Percentiles rank a stretch among this genome's conserved stretches.
Conservation (phyloP, 805 yeast genomes). For the Lipomyces orientalis region DNA sequence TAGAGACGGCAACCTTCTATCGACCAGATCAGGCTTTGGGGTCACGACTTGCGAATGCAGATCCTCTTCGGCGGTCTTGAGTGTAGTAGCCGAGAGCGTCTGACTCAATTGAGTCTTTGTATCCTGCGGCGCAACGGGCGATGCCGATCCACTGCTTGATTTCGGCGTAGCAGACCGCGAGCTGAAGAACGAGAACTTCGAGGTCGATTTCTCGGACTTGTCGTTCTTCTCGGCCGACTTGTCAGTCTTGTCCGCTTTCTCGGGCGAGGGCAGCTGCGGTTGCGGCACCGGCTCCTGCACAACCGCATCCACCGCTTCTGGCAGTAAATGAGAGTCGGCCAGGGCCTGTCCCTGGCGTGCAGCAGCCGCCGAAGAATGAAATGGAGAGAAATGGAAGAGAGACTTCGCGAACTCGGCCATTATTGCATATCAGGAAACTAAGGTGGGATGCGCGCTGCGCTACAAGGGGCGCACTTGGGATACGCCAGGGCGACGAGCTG, state of each 20-base stretch:
- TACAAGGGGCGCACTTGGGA: conserved; percentile 5
- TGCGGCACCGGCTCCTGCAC: conserved; percentile 12
- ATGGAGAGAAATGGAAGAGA: conserved; percentile 35
- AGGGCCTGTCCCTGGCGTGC: not conserved
- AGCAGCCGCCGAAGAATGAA: conserved; percentile 21
- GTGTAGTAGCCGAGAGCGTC: not conserved
- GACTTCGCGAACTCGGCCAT: conserved; percentile 39
- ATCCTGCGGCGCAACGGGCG: conserved; percentile 11
- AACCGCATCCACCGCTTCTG: not conserved
- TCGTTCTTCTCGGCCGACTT: not conserved
- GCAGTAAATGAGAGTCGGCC: not conserved
- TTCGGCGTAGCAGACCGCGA: conserved; percentile 24
- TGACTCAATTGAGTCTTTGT: not conserved
- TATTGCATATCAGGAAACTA: conserved; percentile 1
- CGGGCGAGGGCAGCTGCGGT: not conserved
- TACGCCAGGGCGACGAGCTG: conserved; percentile 17
- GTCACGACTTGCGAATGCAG: conserved; percentile 15
- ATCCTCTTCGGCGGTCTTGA: conserved; percentile 6
- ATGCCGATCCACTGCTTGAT: conserved; percentile 15
- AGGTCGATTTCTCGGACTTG: conserved; percentile 10
- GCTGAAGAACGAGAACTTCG: conserved; percentile 28
- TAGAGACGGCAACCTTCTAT: conserved; percentile 30
- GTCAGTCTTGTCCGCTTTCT: conserved; percentile 3
- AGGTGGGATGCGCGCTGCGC: conserved; percentile 7
- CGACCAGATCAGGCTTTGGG: conserved; percentile 34